Base-by-base conservation (phyloP, 768 basidiomycete genomes). In the Leccinellum albellum region DNA sequence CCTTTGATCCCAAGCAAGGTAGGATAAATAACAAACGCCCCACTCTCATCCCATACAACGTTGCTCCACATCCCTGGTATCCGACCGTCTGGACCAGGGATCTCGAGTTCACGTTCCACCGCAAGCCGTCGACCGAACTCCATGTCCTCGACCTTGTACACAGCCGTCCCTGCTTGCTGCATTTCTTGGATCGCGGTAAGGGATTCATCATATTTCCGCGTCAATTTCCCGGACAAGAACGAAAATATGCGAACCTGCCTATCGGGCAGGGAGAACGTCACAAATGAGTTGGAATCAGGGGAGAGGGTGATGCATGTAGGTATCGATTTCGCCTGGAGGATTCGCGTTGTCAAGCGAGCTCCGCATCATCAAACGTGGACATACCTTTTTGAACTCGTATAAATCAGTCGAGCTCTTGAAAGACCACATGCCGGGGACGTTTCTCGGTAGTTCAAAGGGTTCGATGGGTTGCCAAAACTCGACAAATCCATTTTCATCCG, bases 71-170 rank as follows among this genome's bases (percentile, higher is more conserved):
- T 82, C 23, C 86, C 90, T 53, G 85, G 88, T 56, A 82, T 76
- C 52, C 76, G 78, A 28, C 87, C 87, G 67, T 91, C 89, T 4
- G 85, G 84, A 13, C 86, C 88, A 35, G 88, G 85, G 54, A 88
- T 75, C 74, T 98, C 94, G 44, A 99, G 73, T 66, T 98, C 97
- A 59, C 91, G 80, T 72, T 99, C 97, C 29, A 87, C 78, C 4
- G 96, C 96, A 60, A 98, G 76, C n/a, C 96, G 82, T 55, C 96
- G 79, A n/a, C 96, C 94, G 66, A 99, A 98, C 71, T 99, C 97
- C 97, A 99, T 99, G 73, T 98, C 94, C 53, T 99, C 97, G 17
- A 98, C 85, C 64, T 85, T 88, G 73, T 89, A 91, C 20, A 92
- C 82, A 0, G 91, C 89, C 4, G 97, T 97, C 1, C 94, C 96